Conservation (phyloP, 306 rosid species). For the Sicyos edulis region DNA sequence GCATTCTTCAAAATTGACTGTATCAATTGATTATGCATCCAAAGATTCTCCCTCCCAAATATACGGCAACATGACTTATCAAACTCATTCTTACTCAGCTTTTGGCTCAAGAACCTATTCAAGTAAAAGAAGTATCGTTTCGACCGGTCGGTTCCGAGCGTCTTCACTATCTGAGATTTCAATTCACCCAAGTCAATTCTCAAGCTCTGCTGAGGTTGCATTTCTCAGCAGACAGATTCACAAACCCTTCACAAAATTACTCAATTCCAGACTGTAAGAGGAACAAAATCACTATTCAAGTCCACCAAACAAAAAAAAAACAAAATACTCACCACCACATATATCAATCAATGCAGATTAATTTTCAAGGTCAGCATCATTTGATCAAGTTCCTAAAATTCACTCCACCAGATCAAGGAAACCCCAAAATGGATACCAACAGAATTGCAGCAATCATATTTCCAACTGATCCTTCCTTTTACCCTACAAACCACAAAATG, state of each 20-base stretch:
- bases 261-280: too few relatives aligned
- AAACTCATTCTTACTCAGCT: conserved; percentile 81
- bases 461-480: conserved; percentile 34
- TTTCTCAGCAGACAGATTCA: conserved; percentile 71
- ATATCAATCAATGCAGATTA: conserved; percentile 24
- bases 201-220: conserved; percentile 88
- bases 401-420: conserved; percentile 15
- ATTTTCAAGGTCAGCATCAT: not conserved
- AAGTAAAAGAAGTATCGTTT: conserved; percentile 63
- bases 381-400: not conserved
- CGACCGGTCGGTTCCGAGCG: conserved; percentile 68
- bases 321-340: conserved; percentile 41
- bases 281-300: conserved; percentile 29
- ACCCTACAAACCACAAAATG: conserved; percentile 19
- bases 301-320: conserved; percentile 34
- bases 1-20: conserved; percentile 88
- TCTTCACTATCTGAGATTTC: conserved; percentile 74
- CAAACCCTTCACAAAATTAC: conserved; percentile 43
- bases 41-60: conserved; percentile 76
- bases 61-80: conserved; percentile 64
- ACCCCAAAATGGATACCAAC: conserved; percentile 12
- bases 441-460: conserved; percentile 26
- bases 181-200: conserved; percentile 92
- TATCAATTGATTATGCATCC: conserved; percentile 75
- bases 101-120: conserved; percentile 73